Evolutionary conservation across 1,139 yeast genomes (phyloP), one percentile per base, ranked within the genome.

Genomic region (Suhomyces guaymorum): DNA sequence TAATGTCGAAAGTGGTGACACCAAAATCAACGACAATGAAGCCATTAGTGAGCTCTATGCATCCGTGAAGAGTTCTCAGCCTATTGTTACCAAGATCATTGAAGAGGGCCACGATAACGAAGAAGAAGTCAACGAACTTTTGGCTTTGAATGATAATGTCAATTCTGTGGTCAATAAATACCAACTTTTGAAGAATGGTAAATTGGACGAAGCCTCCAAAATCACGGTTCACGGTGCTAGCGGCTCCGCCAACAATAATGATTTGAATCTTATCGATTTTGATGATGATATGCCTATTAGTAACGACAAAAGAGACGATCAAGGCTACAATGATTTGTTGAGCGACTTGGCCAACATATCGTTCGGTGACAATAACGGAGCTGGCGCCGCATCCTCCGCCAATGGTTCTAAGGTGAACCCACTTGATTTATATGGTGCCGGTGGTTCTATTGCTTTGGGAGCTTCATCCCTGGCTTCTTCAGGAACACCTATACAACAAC

Each of bases 31-130:
- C 44, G 69, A 77, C 19, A 80, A 78, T 57, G 92, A 84, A 47
- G 92, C 96, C 3, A 63, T 86, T 19, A 68, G 74, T 33, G 97
- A 92, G 50, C 72, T 94, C 43, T 87, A 82, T 49, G 74, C 82
- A 28, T 73, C 96, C 2, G 70, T 94, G 46, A 89, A 86, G 58
- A 81, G 82, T 34, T 81, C 96, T 17, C 90, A 84, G 53, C 96
- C 97, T 26, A 89, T 86, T 52, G 76, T 92, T 47, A 86, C 85
- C 55, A 83, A 82, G 50, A 84, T 94, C 52, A 80, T 89, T 44
- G 80, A 76, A 46, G 95, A 86, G 54, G 89, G 83, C 49, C 78
- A 79, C 32, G 66, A 59, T 16, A 82, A 84, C 50, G 87, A 78
- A 46, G 80, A 70, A 16, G 78, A 85, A 12, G 85, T 88, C 28